Evolutionary conservation across 1,284 basidiomycete species (phyloP).

Genomic region (Hymenochaete sp.): DNA sequence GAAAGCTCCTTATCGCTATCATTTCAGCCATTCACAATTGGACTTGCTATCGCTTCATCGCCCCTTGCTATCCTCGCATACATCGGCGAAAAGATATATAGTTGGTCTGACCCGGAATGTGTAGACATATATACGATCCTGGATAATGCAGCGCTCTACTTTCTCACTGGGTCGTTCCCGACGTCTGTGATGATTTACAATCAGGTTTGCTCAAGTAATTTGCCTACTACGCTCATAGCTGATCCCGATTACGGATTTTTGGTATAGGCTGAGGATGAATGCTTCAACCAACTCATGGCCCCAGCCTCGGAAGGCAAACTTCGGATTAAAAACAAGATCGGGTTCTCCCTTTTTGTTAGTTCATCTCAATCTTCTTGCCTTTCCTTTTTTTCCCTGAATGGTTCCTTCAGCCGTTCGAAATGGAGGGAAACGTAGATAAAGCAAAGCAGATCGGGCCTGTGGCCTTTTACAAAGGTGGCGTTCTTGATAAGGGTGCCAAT

Average conservation of each 20-base stretch:
- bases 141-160: slow-evolving; percentile 21
- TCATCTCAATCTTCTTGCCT: background rate
- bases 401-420: slow-evolving; percentile 19
- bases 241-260: background rate
- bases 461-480: slow-evolving; percentile 19
- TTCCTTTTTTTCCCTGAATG: background rate
- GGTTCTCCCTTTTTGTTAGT: slow-evolving; percentile 20
- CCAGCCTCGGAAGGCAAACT: slow-evolving; percentile 4
- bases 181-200: slow-evolving; percentile 22
- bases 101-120: slow-evolving; percentile 20
- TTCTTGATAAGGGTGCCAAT: background rate
- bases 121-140: slow-evolving; percentile 19
- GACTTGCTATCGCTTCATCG: slow-evolving; percentile 19
- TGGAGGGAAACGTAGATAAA: slow-evolving; percentile 13
- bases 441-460: slow-evolving; percentile 16
- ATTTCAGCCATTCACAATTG: slow-evolving; percentile 22
- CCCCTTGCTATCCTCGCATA: slow-evolving; percentile 20
- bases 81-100: slow-evolving; percentile 22
- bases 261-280: background rate
- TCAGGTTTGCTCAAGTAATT: slow-evolving; percentile 10
- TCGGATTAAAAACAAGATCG: slow-evolving; percentile 18
- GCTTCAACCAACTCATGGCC: background rate
- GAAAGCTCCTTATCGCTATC: too few species aligned
- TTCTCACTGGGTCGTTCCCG: slow-evolving; percentile 19
- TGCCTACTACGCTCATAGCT: background rate